Conservation (phyloP, 805 yeast species). For the Metschnikowia santaceciliae region DNA sequence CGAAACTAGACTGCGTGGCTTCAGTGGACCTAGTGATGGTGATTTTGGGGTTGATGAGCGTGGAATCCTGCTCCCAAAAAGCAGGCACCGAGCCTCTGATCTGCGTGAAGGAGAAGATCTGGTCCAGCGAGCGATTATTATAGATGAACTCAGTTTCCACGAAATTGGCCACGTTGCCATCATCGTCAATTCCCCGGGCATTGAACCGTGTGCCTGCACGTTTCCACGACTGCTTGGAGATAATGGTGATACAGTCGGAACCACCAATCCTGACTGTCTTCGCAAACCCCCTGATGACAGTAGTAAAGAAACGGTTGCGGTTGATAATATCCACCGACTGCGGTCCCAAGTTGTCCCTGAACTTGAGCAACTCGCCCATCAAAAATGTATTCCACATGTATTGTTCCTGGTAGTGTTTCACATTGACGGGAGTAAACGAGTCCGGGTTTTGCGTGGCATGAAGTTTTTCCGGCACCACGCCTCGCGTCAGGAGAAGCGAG, state of each 20-base stretch:
- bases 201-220: slow-evolving; percentile 22
- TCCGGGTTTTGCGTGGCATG: slow-evolving; percentile 2
- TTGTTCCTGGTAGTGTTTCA: slow-evolving; percentile 61
- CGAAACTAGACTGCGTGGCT: slow-evolving; percentile 89
- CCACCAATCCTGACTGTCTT: slow-evolving; percentile 54
- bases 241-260: slow-evolving; percentile 59
- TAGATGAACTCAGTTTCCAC: slow-evolving; percentile 70
- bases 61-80: slow-evolving; percentile 97
- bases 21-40: slow-evolving; percentile 83
- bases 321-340: slow-evolving; percentile 61
- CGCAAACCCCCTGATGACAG: slow-evolving; percentile 94
- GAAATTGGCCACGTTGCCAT: slow-evolving; percentile 21
- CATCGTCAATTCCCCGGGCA: slow-evolving; percentile 21
- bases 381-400: slow-evolving; percentile 97
- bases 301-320: slow-evolving; percentile 75
- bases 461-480: slow-evolving; percentile 37
- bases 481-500: slow-evolving; percentile 75
- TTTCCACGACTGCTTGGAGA: slow-evolving; percentile 94
- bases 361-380: slow-evolving; percentile 76
- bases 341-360: slow-evolving; percentile 64
- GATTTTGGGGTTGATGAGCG: slow-evolving; percentile 86
- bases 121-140: slow-evolving; percentile 42
- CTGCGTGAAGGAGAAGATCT: slow-evolving; percentile 73
- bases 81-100: slow-evolving; percentile 95
- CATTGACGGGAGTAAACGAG: slow-evolving; percentile 7